Base-by-base conservation (phyloP, 768 basidiomycete species). In the Neoboletus magnificus region DNA sequence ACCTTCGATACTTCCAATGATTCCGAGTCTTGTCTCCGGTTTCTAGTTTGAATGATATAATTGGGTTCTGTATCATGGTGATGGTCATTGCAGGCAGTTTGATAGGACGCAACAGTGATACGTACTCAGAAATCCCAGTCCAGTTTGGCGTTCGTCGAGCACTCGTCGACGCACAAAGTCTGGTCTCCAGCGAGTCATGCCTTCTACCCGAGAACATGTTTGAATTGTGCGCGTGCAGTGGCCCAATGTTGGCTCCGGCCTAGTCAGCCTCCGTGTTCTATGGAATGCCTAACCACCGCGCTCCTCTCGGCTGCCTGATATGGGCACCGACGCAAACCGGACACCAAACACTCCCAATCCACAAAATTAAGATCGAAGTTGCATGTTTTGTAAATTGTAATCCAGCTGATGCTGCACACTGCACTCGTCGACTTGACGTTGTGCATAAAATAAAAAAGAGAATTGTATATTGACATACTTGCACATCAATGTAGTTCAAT, bases 1-100 rank as follows among this genome's bases (percentile, higher is more conserved):
- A 2, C 80, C 77, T 33, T 61, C 67, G 36, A 57, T 63, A 49
- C 66, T 72, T 56, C 68, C 67, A 3, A 42, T 62, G 67, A 67
- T 71, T 49, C 67, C 69, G 15, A 71, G 67, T 59, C 55, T 65
- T 46, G 62, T 68, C 54, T 69, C 69, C 1, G 44, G 59, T 46
- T 68, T 68, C 47, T 68, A 67, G 44, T 35, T 4, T 30, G 39
- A 44, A 32, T 20, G 33, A 12, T 41, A 9, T 8, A 51, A 51
- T 50, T 11, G 18, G 5, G n/a, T 12, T 16, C 22, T 27, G 2
- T 20, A 9, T 25, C 11, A 15, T 36, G 25, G 25, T 8, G 13
- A 49, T 20, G 35, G 25, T 5, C 9, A 27, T 36, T n/a, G 47
- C 35, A 42, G 29, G 13, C 30, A 16, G 15, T 36, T 50, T 20